Evolutionary conservation across 345 rosid genomes (phyloP).

Genomic region (Rhodomyrtus tomentosa): DNA sequence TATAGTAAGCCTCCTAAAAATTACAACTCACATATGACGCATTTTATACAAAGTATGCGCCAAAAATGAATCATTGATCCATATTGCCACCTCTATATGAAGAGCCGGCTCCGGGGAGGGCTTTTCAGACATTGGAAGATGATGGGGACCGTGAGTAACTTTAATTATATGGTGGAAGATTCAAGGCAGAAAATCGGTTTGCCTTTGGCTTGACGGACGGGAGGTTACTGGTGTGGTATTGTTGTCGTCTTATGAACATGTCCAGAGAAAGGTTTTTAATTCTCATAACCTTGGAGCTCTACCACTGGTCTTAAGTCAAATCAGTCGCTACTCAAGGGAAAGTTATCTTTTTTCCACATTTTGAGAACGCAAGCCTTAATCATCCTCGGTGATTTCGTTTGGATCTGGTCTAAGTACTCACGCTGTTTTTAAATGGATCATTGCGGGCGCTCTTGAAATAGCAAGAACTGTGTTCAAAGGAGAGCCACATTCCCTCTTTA

Average conservation of each 20-base stretch:
- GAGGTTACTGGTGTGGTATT: not conserved
- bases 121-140: not conserved
- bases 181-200: not conserved
- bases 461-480: too few species aligned
- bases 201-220: too few species aligned
- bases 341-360: too few species aligned
- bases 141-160: not conserved
- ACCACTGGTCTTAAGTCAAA: not conserved
- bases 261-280: not conserved
- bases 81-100: not conserved
- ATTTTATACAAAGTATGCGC: too few species aligned
- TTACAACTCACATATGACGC: too few species aligned
- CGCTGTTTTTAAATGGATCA: not conserved
- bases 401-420: too few species aligned
- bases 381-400: not conserved
- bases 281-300: not conserved
- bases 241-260: not conserved
- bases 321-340: not conserved
- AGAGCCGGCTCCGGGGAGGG: not conserved
- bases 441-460: not conserved
- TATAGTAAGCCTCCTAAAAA: too few species aligned
- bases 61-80: too few species aligned
- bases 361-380: not conserved
- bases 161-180: not conserved
- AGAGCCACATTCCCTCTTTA: too few species aligned